Conservation (phyloP, 495 filamentous ascomycete species). For the Aspergillus indologenus region DNA sequence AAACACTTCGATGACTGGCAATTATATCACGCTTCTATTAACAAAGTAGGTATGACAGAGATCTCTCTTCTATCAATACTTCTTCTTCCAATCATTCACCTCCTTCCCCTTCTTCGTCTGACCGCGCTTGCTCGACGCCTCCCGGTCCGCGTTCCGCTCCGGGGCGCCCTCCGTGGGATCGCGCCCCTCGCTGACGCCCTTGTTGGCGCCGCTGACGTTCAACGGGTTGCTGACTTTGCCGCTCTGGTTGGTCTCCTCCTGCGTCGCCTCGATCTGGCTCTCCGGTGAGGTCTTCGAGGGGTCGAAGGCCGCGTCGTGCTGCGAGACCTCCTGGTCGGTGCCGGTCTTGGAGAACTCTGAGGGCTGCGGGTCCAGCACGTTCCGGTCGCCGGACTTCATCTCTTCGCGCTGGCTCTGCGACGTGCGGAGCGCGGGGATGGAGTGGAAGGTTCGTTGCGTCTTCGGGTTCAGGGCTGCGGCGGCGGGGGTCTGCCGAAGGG, state of each 20-base stretch:
- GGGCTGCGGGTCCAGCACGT: conserved; percentile 49
- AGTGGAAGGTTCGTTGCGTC: conserved; percentile 6
- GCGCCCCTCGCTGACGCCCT: conserved; percentile 51
- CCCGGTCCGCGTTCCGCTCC: conserved; percentile 39
- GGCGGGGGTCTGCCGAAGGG: neutral
- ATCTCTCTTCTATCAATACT: neutral
- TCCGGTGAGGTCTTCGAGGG: conserved; percentile 57
- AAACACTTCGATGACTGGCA: too few relatives aligned
- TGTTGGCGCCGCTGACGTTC: conserved; percentile 59
- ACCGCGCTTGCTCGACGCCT: conserved; percentile 44
- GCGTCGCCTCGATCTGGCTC: conserved; percentile 42
- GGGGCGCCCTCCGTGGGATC: conserved; percentile 46
- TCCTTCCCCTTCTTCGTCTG: conserved; percentile 43
- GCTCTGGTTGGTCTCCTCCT: conserved; percentile 29
- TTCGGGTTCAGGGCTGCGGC: neutral
- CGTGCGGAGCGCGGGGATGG: conserved; percentile 4
- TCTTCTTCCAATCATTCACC: conserved; percentile 18
- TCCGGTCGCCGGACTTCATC: conserved; percentile 51
- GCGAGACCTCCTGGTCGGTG: conserved; percentile 52
- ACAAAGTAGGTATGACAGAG: too few relatives aligned
- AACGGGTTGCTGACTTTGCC: conserved; percentile 46
- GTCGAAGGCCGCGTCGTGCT: conserved; percentile 53
- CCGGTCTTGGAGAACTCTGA: conserved; percentile 59
- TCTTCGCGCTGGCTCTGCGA: conserved; percentile 20
- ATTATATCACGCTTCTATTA: too few relatives aligned